These are phyloP conservation scores for Mycena floridula DNA, from an alignment of 768 basidiomycete genomes.

Conservation along the genomic window DNA sequence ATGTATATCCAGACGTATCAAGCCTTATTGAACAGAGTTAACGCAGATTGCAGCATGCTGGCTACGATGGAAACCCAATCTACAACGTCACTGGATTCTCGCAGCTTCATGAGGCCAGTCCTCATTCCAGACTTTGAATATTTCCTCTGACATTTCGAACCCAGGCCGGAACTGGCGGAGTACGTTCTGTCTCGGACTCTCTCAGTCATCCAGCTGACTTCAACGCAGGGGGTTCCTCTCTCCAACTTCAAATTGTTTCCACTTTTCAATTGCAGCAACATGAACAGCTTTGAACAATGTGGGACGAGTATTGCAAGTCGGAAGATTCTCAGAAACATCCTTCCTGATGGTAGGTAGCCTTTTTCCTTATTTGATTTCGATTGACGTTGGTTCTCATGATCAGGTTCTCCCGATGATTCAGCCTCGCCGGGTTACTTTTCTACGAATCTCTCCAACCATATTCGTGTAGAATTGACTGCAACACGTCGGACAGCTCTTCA, in stretches of 20 bases:
- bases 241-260: conserved; percentile 62
- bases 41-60: conserved; percentile 31
- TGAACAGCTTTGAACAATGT: conserved; percentile 42
- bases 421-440: conserved; percentile 66
- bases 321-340: conserved; percentile 41
- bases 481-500: conserved; percentile 56
- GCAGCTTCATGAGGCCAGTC: conserved; percentile 45
- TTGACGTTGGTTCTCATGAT: neutral
- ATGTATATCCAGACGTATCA: conserved; percentile 27
- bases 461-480: conserved; percentile 55
- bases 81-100: conserved; percentile 45
- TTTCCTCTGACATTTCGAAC: too few species aligned
- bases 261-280: conserved; percentile 35
- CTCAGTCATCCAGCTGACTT: neutral
- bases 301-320: conserved; percentile 38
- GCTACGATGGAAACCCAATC: conserved; percentile 37
- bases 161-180: conserved; percentile 53
- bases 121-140: neutral
- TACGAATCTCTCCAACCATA: conserved; percentile 51
- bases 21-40: neutral
- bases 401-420: conserved; percentile 53
- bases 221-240: conserved; percentile 38
- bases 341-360: conserved; percentile 36
- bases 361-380: neutral
- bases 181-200: conserved; percentile 18